Base-by-base conservation (phyloP, 2,329 filamentous ascomycete species). In the Aspergillus alliaceus region DNA sequence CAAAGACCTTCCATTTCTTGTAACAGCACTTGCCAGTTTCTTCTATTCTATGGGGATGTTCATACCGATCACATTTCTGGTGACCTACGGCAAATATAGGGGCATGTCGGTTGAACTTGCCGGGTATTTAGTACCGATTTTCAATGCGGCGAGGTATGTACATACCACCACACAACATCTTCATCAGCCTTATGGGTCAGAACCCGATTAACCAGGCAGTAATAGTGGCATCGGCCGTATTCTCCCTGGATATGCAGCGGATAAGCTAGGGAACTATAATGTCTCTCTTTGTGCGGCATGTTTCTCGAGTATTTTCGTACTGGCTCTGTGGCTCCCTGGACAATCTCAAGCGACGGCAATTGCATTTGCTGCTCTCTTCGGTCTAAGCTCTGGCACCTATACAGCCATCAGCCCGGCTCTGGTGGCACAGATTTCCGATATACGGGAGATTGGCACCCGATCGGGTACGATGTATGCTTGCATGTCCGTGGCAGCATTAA, bases 171-270 rank as follows among this genome's bases (percentile, higher is more conserved):
- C 15, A 9, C 32, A 35, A 1, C 14, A 35, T 35, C 8, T n/a
- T 7, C 6, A 18, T 35, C 32, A 15, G 6, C 32, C 32, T 18
- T 0, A 35, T 8, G 15, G 32, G n/a, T 3, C 2, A 18, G 32
- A 35, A 18, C 2, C 15, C 2, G 6, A 1, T 18, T 35, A 35
- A 35, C 32, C 32, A 35, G 32, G 32, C 32, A 35, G 3, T 35
- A 1, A 35, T 35, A 67, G 79, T 57, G 75, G 85, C 48, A 81
- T 85, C 58, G 84, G 84, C 4, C 80, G 84, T 35, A 80, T 83
- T 24, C 67, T 86, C 2, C 82, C 83, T 1, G 82, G 82, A 5
- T 78, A 79, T 24, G 57, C 84, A 14, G 83, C 78, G 11, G 84
- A 86, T 64, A 77, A 77, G 57, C 58, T 82, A n/a, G 84, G 60